phyloP scores from a whole-genome alignment of 139 green algal genomes.

The Coccomyxa sp. region DNA sequence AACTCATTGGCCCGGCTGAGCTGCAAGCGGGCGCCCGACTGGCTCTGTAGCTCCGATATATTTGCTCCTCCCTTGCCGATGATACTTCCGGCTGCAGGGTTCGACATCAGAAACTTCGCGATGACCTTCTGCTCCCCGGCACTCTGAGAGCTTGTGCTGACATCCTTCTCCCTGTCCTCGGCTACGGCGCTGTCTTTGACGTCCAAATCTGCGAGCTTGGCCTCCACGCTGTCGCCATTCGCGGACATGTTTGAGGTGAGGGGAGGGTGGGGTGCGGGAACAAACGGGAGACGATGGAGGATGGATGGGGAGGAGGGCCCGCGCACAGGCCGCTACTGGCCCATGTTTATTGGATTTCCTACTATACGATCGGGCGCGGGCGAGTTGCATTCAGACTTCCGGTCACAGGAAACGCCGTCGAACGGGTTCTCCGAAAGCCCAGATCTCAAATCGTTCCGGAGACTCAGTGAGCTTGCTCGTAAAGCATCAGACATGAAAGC shows the following conservation, averaged over 20 bases:
- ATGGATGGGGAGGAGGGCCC: too few species aligned
- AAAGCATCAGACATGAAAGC: too few species aligned
- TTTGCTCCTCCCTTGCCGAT: constrained; percentile 71
- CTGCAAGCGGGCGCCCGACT: constrained; percentile 63
- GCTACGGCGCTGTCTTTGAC: neutral
- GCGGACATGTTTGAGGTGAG: neutral
- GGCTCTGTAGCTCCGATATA: constrained; percentile 71
- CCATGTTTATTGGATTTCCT: too few species aligned
- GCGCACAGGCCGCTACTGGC: too few species aligned
- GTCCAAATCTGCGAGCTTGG: neutral
- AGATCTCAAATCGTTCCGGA: too few species aligned
- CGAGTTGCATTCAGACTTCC: too few species aligned
- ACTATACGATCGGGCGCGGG: too few species aligned
- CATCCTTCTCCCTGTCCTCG: neutral
- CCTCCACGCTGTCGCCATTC: neutral
- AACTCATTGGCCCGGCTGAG: constrained; percentile 49
- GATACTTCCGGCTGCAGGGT: constrained; percentile 61
- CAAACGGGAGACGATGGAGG: too few species aligned
- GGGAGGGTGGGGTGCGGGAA: neutral
- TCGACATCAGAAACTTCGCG: constrained; percentile 69
- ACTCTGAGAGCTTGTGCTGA: neutral
- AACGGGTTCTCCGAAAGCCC: too few species aligned
- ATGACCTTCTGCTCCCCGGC: constrained; percentile 7
- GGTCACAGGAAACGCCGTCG: too few species aligned
- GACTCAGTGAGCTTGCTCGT: too few species aligned